Evolutionary conservation across 2,329 filamentous ascomycete genomes (phyloP).

Genomic region (Didymella segeticola): DNA sequence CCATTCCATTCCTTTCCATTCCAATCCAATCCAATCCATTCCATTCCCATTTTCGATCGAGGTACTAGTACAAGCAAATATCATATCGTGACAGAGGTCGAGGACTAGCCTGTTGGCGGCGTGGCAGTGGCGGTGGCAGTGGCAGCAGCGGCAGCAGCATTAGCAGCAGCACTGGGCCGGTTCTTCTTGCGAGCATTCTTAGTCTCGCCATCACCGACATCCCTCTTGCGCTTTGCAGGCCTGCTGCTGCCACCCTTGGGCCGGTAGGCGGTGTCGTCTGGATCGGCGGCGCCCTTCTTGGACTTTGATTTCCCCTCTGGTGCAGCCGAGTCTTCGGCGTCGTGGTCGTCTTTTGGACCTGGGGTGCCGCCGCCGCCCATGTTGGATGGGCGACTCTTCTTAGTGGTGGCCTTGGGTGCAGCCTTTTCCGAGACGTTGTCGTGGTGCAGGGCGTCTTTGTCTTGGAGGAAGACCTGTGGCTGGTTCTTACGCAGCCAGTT

Average conservation of each 20-base stretch:
- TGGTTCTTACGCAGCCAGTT: conserved; percentile 92
- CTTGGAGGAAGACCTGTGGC: conserved; percentile 83
- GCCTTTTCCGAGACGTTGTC: conserved; percentile 48
- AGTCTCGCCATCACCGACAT: conserved; percentile 41
- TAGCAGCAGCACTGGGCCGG: conserved; percentile 30
- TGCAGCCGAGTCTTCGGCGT: conserved; percentile 51
- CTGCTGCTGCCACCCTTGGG: conserved; percentile 57
- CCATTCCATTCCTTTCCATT: no score
- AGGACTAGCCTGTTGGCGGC: background rate
- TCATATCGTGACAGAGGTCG: background rate
- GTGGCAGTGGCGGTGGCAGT: background rate
- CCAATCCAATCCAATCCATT: no score
- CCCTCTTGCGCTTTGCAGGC: conserved; percentile 53
- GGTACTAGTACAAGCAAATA: conserved; percentile 5
- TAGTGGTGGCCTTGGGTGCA: conserved; percentile 35
- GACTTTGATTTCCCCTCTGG: conserved; percentile 38
- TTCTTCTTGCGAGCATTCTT: conserved; percentile 46
- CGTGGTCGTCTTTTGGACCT: conserved; percentile 46
- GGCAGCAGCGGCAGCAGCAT: background rate
- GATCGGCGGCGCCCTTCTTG: conserved; percentile 42
- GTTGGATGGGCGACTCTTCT: conserved; percentile 44
- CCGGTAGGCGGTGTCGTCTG: conserved; percentile 55
- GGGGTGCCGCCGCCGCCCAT: conserved; percentile 35
- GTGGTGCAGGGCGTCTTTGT: conserved; percentile 58
- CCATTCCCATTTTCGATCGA: no score